A percentile compares a stretch with the other conserved stretches of the same genome.
Evolutionary conservation across 108 stramenopile genomes (phyloP).

Genomic region (Pseudonitzschia delicatissima): DNA sequence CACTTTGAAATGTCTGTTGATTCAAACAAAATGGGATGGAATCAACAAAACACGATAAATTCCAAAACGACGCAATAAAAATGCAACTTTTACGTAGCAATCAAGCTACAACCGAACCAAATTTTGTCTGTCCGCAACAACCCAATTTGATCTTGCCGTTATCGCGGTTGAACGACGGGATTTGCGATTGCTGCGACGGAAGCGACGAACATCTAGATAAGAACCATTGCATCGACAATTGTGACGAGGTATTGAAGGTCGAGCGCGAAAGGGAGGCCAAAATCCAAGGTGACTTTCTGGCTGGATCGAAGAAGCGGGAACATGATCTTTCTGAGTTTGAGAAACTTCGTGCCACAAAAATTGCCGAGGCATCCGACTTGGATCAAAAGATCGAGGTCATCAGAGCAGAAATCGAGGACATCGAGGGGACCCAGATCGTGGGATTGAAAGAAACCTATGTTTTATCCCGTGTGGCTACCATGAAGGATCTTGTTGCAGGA

Average conservation of each 20-base stretch:
- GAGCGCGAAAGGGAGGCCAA: constrained; percentile 41
- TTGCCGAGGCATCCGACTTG: constrained; percentile 19
- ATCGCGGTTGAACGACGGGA: constrained; percentile 68
- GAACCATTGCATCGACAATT: constrained; percentile 47
- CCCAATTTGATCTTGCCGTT: constrained; percentile 43
- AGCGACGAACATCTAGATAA: constrained; percentile 42
- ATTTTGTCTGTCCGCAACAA: constrained; percentile 62
- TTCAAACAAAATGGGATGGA: too few species aligned
- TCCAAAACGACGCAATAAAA: too few species aligned
- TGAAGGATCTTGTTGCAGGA: neutral
- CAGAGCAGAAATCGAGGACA: neutral
- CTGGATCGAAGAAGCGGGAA: constrained; percentile 43
- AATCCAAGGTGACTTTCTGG: constrained; percentile 25
- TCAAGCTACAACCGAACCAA: neutral
- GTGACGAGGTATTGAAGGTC: constrained; percentile 50
- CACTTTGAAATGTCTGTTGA: too few species aligned
- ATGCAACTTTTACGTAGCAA: too few species aligned
- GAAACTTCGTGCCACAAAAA: constrained; percentile 18
- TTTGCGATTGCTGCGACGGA: constrained; percentile 86
- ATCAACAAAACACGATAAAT: too few species aligned
- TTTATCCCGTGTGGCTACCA: neutral
- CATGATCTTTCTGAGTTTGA: constrained; percentile 40
- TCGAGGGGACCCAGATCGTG: neutral
- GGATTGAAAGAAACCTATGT: constrained; percentile 13
- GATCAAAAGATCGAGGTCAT: constrained; percentile 14